phyloP scores from a whole-genome alignment of 2,329 filamentous ascomycete species.

The Aspergillus puulaauensis region DNA sequence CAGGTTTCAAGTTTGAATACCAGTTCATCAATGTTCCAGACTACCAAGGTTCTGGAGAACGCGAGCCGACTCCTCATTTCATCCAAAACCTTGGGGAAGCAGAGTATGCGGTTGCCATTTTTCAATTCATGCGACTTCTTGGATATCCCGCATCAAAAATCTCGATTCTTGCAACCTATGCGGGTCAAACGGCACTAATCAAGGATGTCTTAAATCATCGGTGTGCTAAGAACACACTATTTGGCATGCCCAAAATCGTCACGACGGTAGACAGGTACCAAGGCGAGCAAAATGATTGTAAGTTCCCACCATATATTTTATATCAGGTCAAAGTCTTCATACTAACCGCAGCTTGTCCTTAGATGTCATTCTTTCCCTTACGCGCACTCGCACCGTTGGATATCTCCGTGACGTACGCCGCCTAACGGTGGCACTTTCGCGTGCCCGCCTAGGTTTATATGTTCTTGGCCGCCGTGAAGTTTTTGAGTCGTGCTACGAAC shows the following conservation, averaged over 20 bases:
- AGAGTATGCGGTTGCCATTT: conserved; percentile 93
- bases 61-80: conserved; percentile 88
- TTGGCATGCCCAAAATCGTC: conserved; percentile 84
- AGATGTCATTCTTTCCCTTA: conserved; percentile 93
- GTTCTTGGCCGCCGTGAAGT: conserved; percentile 84
- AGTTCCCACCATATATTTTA: conserved; percentile 40
- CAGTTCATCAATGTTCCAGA: conserved; percentile 95
- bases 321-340: not conserved
- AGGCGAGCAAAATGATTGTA: conserved; percentile 98
- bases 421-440: conserved; percentile 89
- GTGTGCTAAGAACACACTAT: conserved; percentile 78
- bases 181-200: conserved; percentile 85
- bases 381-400: conserved; percentile 81
- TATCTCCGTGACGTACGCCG: conserved; percentile 92
- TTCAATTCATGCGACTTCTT: conserved; percentile 94
- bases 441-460: conserved; percentile 87
- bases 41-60: conserved; percentile 87
- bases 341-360: conserved; percentile 15
- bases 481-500: conserved; percentile 85
- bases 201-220: conserved; percentile 81
- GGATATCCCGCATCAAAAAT: conserved; percentile 85
- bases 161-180: conserved; percentile 88
- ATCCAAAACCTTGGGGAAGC: conserved; percentile 96
- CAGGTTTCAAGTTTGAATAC: conserved; percentile 90
- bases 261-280: conserved; percentile 98